phyloP scores from a whole-genome alignment of 2,329 filamentous ascomycete species.

The Aureobasidium zeae region DNA sequence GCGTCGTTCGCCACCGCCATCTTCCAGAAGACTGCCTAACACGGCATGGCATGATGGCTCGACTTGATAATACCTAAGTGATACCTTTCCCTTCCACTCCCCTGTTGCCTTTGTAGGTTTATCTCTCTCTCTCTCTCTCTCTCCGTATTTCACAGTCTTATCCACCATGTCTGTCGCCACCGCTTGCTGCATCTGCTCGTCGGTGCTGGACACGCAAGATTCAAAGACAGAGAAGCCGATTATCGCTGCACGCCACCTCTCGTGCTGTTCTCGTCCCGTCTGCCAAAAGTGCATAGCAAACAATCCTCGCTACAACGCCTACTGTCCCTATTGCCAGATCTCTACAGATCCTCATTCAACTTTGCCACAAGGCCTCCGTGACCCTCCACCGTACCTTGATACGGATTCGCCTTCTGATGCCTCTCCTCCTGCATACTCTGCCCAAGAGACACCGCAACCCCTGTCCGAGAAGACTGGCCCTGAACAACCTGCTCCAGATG shows the following conservation, averaged over 20 bases:
- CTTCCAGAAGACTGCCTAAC: no score
- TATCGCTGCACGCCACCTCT: conserved; percentile 50
- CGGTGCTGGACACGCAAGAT: conserved; percentile 47
- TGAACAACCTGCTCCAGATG: conserved; percentile 47
- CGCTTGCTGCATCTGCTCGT: conserved; percentile 60
- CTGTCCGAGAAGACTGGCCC: conserved; percentile 26
- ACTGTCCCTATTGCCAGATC: conserved; percentile 70
- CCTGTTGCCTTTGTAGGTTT: no score
- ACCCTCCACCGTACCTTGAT: conserved; percentile 56
- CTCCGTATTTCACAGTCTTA: no score
- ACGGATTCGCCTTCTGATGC: conserved; percentile 18
- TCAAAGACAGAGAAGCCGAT: conserved; percentile 53
- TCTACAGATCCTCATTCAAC: conserved; percentile 48
- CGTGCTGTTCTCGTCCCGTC: conserved; percentile 62
- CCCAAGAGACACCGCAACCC: conserved; percentile 25
- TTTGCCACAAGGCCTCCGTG: conserved; percentile 54
- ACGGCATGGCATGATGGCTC: no score
- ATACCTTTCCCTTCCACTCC: not conserved
- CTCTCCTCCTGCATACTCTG: conserved; percentile 36
- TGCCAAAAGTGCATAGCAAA: conserved; percentile 62
- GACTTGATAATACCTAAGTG: no score
- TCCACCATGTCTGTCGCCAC: conserved; percentile 32
- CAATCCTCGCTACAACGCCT: conserved; percentile 58
- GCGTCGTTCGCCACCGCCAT: not conserved
- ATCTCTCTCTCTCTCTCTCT: no score